A percentile compares a stretch with the other conserved stretches of the same genome.
These are phyloP conservation scores for Candida khao-thaluensis DNA, from an alignment of 805 yeast species.

Conservation along the genomic window DNA sequence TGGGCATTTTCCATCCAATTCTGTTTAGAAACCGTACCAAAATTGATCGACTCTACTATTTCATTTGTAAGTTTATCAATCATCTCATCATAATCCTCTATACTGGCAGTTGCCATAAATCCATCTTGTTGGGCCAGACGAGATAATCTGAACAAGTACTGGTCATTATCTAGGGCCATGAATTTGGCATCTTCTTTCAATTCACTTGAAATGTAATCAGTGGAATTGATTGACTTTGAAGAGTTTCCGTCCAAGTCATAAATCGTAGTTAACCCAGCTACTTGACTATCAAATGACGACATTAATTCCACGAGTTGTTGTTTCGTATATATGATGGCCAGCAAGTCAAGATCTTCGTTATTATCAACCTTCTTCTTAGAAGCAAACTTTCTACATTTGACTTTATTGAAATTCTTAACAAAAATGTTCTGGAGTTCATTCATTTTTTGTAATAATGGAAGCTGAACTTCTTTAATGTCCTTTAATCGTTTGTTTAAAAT, in stretches of 20 bases:
- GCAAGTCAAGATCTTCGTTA: conserved; percentile 5
- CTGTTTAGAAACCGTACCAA: conserved; percentile 32
- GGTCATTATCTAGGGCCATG: conserved; percentile 11
- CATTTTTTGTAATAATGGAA: conserved; percentile 39
- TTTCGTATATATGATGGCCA: conserved; percentile 12
- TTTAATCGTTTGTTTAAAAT: conserved; percentile 18
- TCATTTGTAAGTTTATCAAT: conserved; percentile 23
- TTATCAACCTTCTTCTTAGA: conserved; percentile 3
- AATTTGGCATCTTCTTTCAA: conserved; percentile 9
- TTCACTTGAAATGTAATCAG: conserved; percentile 11
- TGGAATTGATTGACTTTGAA: conserved; percentile 11
- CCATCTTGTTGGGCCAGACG: conserved; percentile 11
- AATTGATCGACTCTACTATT: conserved; percentile 29
- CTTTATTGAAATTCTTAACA: conserved; percentile 17
- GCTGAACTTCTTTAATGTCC: conserved; percentile 28
- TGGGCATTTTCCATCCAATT: conserved; percentile 36
- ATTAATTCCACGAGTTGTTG: conserved; percentile 12
- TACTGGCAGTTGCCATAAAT: conserved; percentile 12
- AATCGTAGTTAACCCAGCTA: conserved; percentile 6
- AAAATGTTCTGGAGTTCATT: conserved; percentile 23
- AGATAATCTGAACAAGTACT: conserved; percentile 13
- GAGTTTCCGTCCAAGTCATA: conserved; percentile 6
- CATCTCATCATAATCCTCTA: conserved; percentile 33
- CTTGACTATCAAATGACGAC: conserved; percentile 10
- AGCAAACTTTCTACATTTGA: conserved; percentile 13